Percentiles rank a stretch among this genome's conserved stretches.
These are phyloP conservation scores for Clitoria ternatea DNA, from an alignment of 306 rosid genomes.

Conservation along the genomic window DNA sequence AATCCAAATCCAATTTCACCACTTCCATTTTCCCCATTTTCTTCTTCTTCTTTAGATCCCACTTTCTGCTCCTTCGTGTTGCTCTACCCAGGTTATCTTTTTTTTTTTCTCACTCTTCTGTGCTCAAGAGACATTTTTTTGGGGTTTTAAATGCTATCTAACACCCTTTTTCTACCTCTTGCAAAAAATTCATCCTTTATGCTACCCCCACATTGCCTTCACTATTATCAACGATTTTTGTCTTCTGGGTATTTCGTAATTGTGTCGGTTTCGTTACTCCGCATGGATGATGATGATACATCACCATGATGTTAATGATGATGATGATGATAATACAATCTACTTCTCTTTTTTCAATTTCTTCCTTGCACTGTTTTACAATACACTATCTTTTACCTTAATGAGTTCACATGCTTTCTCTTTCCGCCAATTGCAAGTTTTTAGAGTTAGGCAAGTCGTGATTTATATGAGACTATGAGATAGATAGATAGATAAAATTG, in stretches of 20 bases:
- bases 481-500: background rate
- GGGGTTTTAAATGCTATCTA: background rate
- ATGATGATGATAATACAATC: background rate
- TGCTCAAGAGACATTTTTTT: background rate
- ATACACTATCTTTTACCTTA: background rate
- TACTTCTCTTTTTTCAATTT: background rate
- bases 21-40: background rate
- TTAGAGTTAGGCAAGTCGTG: background rate
- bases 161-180: too few species aligned
- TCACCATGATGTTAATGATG: too few species aligned
- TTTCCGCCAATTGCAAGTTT: background rate
- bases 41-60: background rate
- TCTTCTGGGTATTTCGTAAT: slow-evolving; percentile 20
- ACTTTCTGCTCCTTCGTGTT: background rate
- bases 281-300: background rate
- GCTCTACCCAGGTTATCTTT: slow-evolving; percentile 11
- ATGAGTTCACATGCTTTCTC: background rate
- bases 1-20: background rate
- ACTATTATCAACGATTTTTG: background rate
- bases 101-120: background rate
- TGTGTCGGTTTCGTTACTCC: background rate
- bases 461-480: background rate
- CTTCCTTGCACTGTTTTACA: background rate
- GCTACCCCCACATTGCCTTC: background rate
- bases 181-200: slow-evolving; percentile 12